A percentile compares a stretch with the other conserved stretches of the same genome.
Conservation (phyloP, 2,329 filamentous ascomycete species). For the Diplodia mutila region DNA sequence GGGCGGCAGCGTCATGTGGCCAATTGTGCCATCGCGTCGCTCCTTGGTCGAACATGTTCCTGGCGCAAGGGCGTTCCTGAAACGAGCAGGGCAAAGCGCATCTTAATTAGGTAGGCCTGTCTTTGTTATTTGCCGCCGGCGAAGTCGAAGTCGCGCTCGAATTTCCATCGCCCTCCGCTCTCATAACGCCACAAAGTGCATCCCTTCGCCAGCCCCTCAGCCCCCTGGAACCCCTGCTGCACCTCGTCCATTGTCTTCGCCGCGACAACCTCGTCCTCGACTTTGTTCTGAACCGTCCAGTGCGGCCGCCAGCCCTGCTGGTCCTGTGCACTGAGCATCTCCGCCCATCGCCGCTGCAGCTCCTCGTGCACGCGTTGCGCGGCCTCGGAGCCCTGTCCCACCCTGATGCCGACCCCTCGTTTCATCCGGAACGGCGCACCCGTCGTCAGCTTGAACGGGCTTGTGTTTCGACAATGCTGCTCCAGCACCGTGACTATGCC, state of each 20-base stretch:
- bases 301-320: conserved; percentile 45
- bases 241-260: conserved; percentile 43
- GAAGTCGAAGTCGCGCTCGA: conserved; percentile 43
- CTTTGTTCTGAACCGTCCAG: conserved; percentile 55
- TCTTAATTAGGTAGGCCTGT: conserved; percentile 7
- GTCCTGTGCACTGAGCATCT: conserved; percentile 50
- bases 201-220: conserved; percentile 43
- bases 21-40: conserved; percentile 3
- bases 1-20: conserved; percentile 15
- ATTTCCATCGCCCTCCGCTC: conserved; percentile 45
- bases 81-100: conserved; percentile 4
- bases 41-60: not conserved
- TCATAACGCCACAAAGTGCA: conserved; percentile 50
- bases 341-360: conserved; percentile 42
- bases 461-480: conserved; percentile 35
- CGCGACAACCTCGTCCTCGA: conserved; percentile 46
- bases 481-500: conserved; percentile 41
- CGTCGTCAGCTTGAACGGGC: conserved; percentile 44
- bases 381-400: conserved; percentile 38
- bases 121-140: conserved; percentile 2
- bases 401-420: conserved; percentile 46
- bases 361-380: conserved; percentile 42
- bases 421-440: conserved; percentile 47
- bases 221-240: conserved; percentile 36
- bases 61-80: conserved; percentile 15